Conservation (phyloP, 1,139 yeast genomes). For the Kazachstania sp. region DNA sequence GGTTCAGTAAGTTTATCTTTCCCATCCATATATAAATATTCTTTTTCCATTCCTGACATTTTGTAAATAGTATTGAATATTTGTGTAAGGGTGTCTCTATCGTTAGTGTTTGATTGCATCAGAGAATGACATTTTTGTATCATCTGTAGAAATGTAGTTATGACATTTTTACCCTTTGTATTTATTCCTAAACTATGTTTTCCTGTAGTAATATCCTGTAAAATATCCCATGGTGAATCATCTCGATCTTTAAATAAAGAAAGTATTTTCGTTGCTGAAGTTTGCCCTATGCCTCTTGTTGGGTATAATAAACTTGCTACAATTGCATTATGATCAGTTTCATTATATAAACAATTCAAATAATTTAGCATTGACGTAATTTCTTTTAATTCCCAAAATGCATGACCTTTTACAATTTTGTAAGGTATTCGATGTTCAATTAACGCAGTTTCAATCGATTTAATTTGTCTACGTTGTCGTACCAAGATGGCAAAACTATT, state of each 20-base stretch:
- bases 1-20: slow-evolving; percentile 19
- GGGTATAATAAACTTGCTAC: slow-evolving; percentile 53
- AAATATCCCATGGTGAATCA: not conserved
- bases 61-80: slow-evolving; percentile 27
- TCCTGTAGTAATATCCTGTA: slow-evolving; percentile 4
- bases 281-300: slow-evolving; percentile 63
- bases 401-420: slow-evolving; percentile 56
- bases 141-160: slow-evolving; percentile 18
- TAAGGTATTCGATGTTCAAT: slow-evolving; percentile 53
- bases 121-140: slow-evolving; percentile 19
- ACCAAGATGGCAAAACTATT: slow-evolving; percentile 66
- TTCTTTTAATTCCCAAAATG: slow-evolving; percentile 75
- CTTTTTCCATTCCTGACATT: slow-evolving; percentile 25
- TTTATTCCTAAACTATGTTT: slow-evolving; percentile 14
- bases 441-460: slow-evolving; percentile 55
- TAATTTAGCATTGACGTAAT: slow-evolving; percentile 55
- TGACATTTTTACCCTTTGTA: slow-evolving; percentile 16
- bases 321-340: slow-evolving; percentile 51
- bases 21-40: slow-evolving; percentile 21
- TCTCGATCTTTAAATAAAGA: slow-evolving; percentile 11
- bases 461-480: slow-evolving; percentile 51
- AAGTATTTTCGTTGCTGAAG: slow-evolving; percentile 39
- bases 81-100: slow-evolving; percentile 18
- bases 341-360: slow-evolving; percentile 51
- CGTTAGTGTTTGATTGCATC: slow-evolving; percentile 12